Evolutionary conservation across 148 eudicot species (phyloP).

Genomic region (Bassia scoparia): DNA sequence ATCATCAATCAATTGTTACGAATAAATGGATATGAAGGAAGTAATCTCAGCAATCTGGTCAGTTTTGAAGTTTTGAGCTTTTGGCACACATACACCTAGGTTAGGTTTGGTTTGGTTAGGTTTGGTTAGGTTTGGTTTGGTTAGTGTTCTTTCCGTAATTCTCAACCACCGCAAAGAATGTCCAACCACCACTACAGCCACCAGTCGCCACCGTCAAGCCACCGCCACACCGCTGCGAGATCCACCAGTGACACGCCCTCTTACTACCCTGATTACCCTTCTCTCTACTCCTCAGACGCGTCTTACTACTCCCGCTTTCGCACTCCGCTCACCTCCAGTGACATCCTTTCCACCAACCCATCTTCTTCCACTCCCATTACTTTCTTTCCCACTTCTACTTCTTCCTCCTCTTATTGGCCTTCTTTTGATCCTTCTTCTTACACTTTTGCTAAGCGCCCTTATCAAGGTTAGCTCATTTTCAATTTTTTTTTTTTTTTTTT

Average conservation of each 20-base stretch:
- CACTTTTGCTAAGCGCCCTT: constrained; percentile 36
- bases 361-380: constrained; percentile 19
- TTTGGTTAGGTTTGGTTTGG: no score
- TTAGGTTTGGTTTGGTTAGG: no score
- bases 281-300: constrained; percentile 17
- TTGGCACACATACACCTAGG: no score
- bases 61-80: no score
- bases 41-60: no score
- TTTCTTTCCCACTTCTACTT: constrained; percentile 13
- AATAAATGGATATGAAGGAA: no score
- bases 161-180: no score
- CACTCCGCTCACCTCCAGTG: constrained; percentile 8
- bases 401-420: constrained; percentile 12
- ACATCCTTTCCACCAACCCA: constrained; percentile 12
- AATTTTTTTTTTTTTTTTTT: neutral
- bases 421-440: constrained; percentile 19
- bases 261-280: constrained; percentile 25
- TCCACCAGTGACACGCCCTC: constrained; percentile 20
- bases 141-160: no score
- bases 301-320: neutral
- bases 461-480: constrained; percentile 34
- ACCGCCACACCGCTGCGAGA: no score
- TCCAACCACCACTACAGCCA: no score
- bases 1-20: no score
- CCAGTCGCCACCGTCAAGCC: no score